Conservation (phyloP, 2,329 filamentous ascomycete species). For the Microdochium trichocladiopsis region DNA sequence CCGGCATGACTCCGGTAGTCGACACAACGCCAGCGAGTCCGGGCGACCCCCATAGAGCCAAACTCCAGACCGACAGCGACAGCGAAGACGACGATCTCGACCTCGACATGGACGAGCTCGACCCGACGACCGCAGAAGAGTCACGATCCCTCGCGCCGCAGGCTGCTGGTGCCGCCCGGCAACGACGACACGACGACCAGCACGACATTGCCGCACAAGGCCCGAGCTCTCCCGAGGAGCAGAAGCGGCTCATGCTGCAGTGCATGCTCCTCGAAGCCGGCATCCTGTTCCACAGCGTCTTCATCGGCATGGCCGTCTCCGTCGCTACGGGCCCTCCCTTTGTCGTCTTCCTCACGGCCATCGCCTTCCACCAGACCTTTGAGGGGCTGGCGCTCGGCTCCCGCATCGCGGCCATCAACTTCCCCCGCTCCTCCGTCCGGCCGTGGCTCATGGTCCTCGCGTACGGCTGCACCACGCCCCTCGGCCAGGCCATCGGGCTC, state of each 20-base stretch:
- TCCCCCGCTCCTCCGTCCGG: slow-evolving; percentile 63
- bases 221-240: slow-evolving; percentile 42
- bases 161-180: too few species aligned
- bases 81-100: slow-evolving; percentile 50
- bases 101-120: slow-evolving; percentile 54
- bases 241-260: slow-evolving; percentile 64
- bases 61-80: slow-evolving; percentile 11
- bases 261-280: slow-evolving; percentile 76
- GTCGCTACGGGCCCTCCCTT: slow-evolving; percentile 76
- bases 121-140: slow-evolving; percentile 29
- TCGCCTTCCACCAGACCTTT: slow-evolving; percentile 82
- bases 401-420: slow-evolving; percentile 77
- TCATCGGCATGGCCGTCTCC: slow-evolving; percentile 81
- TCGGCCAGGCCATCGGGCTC: slow-evolving; percentile 78
- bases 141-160: slow-evolving; percentile 15
- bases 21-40: background rate
- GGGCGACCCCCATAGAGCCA: background rate
- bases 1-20: slow-evolving; percentile 38
- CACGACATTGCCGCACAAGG: slow-evolving; percentile 18
- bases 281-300: slow-evolving; percentile 78
- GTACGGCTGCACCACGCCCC: slow-evolving; percentile 70
- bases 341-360: slow-evolving; percentile 71
- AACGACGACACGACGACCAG: slow-evolving; percentile 7
- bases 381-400: slow-evolving; percentile 82
- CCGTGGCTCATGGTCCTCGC: slow-evolving; percentile 81